A percentile compares a stretch with the other conserved stretches of the same genome.
Evolutionary conservation across 1,284 basidiomycete genomes (phyloP).

Genomic region (Paramarasmius palmivorus): DNA sequence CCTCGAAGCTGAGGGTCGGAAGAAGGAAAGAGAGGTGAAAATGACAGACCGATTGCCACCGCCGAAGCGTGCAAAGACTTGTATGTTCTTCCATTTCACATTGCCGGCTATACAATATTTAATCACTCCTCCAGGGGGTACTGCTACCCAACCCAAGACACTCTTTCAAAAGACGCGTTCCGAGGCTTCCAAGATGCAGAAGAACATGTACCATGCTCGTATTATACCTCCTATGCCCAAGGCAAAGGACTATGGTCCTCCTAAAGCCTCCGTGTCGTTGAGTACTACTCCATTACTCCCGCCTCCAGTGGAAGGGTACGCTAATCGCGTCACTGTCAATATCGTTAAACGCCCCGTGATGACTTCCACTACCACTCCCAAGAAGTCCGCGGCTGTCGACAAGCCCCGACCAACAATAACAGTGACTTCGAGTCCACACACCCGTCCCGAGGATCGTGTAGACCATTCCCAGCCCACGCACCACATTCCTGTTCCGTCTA

Average conservation of each 20-base stretch:
- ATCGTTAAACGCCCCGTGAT: slow-evolving; percentile 34
- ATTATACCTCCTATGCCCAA: slow-evolving; percentile 50
- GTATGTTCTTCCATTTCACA: slow-evolving; percentile 37
- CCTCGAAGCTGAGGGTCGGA: slow-evolving; percentile 66
- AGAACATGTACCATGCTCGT: slow-evolving; percentile 54
- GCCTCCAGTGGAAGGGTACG: slow-evolving; percentile 22
- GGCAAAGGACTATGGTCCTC: slow-evolving; percentile 41
- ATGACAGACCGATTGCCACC: slow-evolving; percentile 65
- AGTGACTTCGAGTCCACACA: slow-evolving; percentile 8
- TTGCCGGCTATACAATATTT: slow-evolving; percentile 19
- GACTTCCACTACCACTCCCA: slow-evolving; percentile 14
- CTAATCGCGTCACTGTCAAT: slow-evolving; percentile 43
- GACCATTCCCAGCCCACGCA: background rate
- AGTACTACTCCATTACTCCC: background rate
- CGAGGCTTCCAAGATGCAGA: slow-evolving; percentile 67
- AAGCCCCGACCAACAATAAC: slow-evolving; percentile 13
- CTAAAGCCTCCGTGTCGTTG: slow-evolving; percentile 27
- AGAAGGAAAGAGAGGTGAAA: slow-evolving; percentile 72
- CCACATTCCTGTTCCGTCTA: slow-evolving; percentile 11
- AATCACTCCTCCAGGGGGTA: slow-evolving; percentile 43
- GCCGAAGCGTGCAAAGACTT: slow-evolving; percentile 56
- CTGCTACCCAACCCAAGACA: slow-evolving; percentile 54
- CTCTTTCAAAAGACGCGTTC: slow-evolving; percentile 74
- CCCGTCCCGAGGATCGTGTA: background rate
- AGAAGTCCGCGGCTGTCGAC: background rate